A percentile compares a stretch with the other conserved stretches of the same genome.
Conservation (phyloP, 306 rosid species). For the Heteromeles arbutifolia region DNA sequence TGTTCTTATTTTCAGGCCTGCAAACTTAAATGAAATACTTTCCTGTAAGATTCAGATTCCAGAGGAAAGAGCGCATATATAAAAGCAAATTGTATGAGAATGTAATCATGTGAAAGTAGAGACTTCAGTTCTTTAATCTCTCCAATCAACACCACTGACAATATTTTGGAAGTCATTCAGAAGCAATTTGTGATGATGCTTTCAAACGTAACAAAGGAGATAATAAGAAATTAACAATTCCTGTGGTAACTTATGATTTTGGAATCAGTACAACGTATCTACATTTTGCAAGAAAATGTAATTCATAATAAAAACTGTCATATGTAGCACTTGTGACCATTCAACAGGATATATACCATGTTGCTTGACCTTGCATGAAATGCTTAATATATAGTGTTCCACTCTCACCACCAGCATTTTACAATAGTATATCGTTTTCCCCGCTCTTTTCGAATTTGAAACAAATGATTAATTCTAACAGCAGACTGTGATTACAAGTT, state of each 20-base stretch:
- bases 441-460: too few species aligned
- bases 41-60: neutral
- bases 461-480: too few species aligned
- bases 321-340: neutral
- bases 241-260: neutral
- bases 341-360: neutral
- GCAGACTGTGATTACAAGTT: too few species aligned
- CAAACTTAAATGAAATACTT: neutral
- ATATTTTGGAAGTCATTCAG: neutral
- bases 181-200: neutral
- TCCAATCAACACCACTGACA: neutral
- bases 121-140: neutral
- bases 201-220: neutral
- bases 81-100: neutral
- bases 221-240: neutral
- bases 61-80: neutral
- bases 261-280: neutral
- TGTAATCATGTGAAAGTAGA: neutral
- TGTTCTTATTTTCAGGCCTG: conserved; percentile 77
- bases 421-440: too few species aligned
- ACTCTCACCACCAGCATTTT: too few species aligned
- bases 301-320: too few species aligned
- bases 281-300: neutral
- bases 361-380: neutral
- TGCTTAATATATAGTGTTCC: too few species aligned